Evolutionary conservation across 148 eudicot species (phyloP).

Genomic region (Cornus suecica): DNA sequence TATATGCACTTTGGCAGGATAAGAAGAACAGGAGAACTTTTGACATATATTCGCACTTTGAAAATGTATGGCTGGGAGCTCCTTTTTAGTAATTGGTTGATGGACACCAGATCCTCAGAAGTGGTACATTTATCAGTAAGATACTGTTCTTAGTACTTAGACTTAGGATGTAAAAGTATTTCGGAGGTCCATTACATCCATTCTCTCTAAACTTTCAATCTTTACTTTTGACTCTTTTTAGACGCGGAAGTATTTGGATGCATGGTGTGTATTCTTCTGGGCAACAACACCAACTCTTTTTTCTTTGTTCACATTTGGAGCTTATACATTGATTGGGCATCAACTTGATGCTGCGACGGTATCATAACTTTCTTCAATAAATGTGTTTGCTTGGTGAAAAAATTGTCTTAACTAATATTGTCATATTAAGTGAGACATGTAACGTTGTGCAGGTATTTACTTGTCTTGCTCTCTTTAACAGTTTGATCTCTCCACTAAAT

Average conservation of each 20-base stretch:
- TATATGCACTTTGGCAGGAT: conserved; percentile 49
- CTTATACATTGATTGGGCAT: conserved; percentile 71
- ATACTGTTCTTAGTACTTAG: conserved; percentile 5
- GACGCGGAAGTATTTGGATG: conserved; percentile 96
- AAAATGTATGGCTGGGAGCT: conserved; percentile 99
- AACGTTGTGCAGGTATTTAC: conserved; percentile 77
- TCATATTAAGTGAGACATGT: not conserved
- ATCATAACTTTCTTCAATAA: conserved; percentile 20
- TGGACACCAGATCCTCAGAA: conserved; percentile 79
- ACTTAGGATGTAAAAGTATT: not conserved
- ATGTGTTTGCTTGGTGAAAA: conserved; percentile 8
- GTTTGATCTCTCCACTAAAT: conserved; percentile 88
- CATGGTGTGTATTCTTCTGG: conserved; percentile 99
- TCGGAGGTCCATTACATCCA: not conserved
- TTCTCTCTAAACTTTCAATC: not conserved
- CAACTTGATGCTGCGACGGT: conserved; percentile 98
- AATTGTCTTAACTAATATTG: not conserved
- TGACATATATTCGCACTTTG: conserved; percentile 71
- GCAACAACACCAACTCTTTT: conserved; percentile 96
- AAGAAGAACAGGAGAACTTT: conserved; percentile 83
- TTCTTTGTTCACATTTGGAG: conserved; percentile 92
- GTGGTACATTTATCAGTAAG: conserved; percentile 72
- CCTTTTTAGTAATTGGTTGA: conserved; percentile 79
- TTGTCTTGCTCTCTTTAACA: conserved; percentile 90
- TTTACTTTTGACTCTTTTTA: conserved; percentile 18